phyloP scores from a whole-genome alignment of 1,139 yeast genomes.

The Komagataea norvegica region DNA sequence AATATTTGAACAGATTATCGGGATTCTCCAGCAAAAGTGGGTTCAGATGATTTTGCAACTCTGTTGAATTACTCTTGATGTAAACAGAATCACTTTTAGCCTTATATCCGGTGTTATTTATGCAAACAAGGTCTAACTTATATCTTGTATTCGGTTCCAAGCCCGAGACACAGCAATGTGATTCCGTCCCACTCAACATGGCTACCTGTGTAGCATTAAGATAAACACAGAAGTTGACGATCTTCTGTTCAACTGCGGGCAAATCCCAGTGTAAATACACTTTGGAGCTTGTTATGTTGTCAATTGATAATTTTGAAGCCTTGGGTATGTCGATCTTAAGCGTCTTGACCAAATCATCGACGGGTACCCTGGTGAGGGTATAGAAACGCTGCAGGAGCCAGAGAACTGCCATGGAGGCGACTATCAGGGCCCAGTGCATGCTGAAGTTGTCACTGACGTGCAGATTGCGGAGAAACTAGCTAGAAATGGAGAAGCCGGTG shows the following conservation, averaged over 20 bases:
- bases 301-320: constrained; percentile 52
- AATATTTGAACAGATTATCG: constrained; percentile 23
- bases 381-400: constrained; percentile 23
- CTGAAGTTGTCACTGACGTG: too few relatives aligned
- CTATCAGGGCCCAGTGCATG: constrained; percentile 16
- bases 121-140: constrained; percentile 53
- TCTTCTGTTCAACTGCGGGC: constrained; percentile 17
- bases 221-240: constrained; percentile 34
- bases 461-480: too few relatives aligned
- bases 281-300: constrained; percentile 43
- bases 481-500: too few relatives aligned
- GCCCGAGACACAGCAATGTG: constrained; percentile 41
- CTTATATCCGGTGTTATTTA: constrained; percentile 41
- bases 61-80: constrained; percentile 36
- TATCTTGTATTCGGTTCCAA: constrained; percentile 45
- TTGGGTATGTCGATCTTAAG: constrained; percentile 54
- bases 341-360: constrained; percentile 43
- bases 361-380: constrained; percentile 41
- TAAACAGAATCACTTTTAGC: constrained; percentile 42
- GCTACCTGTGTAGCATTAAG: constrained; percentile 41
- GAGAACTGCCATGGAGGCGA: constrained; percentile 17
- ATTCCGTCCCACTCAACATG: constrained; percentile 18
- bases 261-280: constrained; percentile 56
- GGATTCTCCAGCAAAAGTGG: constrained; percentile 22
- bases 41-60: constrained; percentile 15